Base-by-base conservation (phyloP, 192 early-diverging fungal species). In the Martensiomyces pterosporus region DNA sequence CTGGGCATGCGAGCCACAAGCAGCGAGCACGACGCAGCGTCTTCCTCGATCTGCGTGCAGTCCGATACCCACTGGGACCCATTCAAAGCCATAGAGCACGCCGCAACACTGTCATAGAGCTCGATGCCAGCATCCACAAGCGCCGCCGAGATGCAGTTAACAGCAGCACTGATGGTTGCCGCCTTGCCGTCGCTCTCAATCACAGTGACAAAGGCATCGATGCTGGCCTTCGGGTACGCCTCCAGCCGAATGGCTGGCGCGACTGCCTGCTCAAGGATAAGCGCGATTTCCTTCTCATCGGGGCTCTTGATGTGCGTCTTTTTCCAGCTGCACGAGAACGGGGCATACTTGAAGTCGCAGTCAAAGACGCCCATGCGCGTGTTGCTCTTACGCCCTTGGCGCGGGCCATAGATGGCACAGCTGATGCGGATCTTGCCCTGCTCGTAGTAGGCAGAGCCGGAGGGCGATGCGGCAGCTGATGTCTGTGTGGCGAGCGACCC, bases 101-200 rank as follows among this genome's bases (percentile, higher is more conserved):
- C 64, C 2, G 64, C 60, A 17, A 78, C 76, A 18, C 50, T 73
- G 50, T 78, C 76, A 39, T 70, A 60, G 39, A 78, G 43, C 41
- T 78, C 76, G 18, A 78, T 78, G 0, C 76, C 76, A 1, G 76
- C 76, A 27, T 78, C 70, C 9, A 55, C 70, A 29, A 78, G 42
- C 4, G 76, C 76, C 9, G 64, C 70, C 15, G 76, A 78, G 10
- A 72, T 72, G 42, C 76, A 78, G 38, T 68, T 78, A 24, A 78
- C 70, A 1, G 76, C 63, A 1, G 70, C 69, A 3, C 61, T 63
- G 12, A 78, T 56, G 3, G 76, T 69, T n/a, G 69, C 66, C 6
- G 56, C 48, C 52, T 60, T 74, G 40, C 76, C 76, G 27, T 78
- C 76, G 55, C 65, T 70, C 48, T 78, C 70, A 33, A 78, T 69